phyloP scores from a whole-genome alignment of 345 rosid species.

The Turritis glabra region DNA sequence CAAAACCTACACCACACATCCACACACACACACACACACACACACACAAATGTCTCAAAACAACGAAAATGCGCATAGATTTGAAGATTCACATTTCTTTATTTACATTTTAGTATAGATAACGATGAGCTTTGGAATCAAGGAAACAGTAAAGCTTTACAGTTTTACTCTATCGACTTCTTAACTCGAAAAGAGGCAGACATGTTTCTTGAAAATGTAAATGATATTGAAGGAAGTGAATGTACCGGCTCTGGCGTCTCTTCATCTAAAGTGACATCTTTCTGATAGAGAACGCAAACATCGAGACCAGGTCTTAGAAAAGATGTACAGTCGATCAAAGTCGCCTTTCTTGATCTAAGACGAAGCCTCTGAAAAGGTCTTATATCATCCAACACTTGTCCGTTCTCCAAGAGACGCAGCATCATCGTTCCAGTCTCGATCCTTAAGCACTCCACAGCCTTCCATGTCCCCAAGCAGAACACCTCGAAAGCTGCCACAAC shows the following conservation, averaged over 20 bases:
- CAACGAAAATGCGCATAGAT: not conserved
- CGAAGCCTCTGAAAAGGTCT: conserved; percentile 63
- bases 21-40: too few species aligned
- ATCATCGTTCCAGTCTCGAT: conserved; percentile 55
- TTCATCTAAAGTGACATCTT: conserved; percentile 33
- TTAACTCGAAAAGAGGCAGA: not conserved
- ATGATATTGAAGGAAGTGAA: not conserved
- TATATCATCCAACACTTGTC: conserved; percentile 33
- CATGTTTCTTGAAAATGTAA: not conserved
- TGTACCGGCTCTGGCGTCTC: conserved; percentile 49
- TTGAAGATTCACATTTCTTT: not conserved
- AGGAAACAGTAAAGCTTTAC: too few species aligned
- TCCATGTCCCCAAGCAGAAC: conserved; percentile 60
- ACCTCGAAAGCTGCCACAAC: conserved; percentile 74
- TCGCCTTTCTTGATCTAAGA: conserved; percentile 68
- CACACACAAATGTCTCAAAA: not conserved
- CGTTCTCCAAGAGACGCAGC: conserved; percentile 45
- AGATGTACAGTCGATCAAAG: conserved; percentile 61
- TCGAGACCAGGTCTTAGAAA: conserved; percentile 79
- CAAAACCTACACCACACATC: conserved; percentile 55
- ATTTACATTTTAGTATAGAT: not conserved
- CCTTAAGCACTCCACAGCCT: conserved; percentile 52
- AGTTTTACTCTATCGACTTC: not conserved
- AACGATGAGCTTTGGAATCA: too few species aligned
- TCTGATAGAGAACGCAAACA: conserved; percentile 57